Conservation (phyloP, 2,329 filamentous ascomycete genomes). For the Colletotrichum zoysiae region DNA sequence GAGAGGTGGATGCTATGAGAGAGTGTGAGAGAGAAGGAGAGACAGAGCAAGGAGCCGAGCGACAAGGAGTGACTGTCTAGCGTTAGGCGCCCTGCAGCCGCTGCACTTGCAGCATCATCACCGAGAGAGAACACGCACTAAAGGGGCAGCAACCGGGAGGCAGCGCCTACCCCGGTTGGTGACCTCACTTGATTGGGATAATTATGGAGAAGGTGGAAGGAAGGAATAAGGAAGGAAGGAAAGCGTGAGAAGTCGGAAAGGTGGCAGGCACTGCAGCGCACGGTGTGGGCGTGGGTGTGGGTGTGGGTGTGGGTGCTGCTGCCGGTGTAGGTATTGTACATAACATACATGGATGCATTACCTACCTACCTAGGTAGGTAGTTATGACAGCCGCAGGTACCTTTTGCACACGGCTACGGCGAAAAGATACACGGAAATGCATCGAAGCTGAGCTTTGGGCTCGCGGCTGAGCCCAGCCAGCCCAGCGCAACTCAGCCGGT, state of each 20-base stretch:
- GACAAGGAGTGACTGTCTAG: background rate
- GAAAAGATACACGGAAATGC: background rate
- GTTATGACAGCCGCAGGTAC: background rate
- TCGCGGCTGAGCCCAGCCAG: conserved; percentile 25
- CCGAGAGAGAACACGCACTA: background rate
- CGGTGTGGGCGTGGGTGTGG: conserved; percentile 1
- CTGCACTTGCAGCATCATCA: background rate
- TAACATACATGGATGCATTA: too few relatives aligned
- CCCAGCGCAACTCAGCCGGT: background rate
- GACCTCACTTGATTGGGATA: conserved; percentile 29
- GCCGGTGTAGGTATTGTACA: background rate
- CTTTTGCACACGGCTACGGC: background rate
- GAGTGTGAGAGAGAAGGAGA: background rate
- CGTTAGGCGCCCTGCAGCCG: too few relatives aligned
- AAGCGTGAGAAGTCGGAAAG: background rate
- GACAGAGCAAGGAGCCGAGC: conserved; percentile 1
- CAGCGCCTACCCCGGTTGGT: conserved; percentile 14
- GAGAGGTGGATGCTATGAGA: conserved; percentile 4
- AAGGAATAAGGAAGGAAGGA: conserved; percentile 1
- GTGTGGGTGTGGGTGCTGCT: background rate
- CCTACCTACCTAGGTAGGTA: too few relatives aligned
- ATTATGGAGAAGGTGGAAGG: conserved; percentile 9
- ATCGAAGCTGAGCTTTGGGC: background rate
- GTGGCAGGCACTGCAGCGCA: background rate
- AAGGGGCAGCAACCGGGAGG: conserved; percentile 13